Evolutionary conservation across 768 basidiomycete species (phyloP).

Genomic region (Pisolithus marmoratus): DNA sequence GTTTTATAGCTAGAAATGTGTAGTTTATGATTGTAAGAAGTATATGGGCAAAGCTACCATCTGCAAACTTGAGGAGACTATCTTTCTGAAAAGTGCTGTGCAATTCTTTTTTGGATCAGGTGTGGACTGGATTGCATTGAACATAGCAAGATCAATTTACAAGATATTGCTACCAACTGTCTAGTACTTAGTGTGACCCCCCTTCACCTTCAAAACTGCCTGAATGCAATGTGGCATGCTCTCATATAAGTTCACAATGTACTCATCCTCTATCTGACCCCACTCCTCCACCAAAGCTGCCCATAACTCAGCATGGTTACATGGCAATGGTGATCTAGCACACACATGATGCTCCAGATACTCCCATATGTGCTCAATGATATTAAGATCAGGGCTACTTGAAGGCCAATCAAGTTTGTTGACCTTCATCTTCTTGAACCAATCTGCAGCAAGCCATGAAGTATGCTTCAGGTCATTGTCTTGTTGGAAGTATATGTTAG

Average conservation of each 20-base stretch:
- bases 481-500: conserved; percentile 32
- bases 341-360: not conserved
- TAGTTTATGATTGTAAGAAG: not conserved
- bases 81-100: not conserved
- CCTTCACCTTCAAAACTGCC: conserved; percentile 8
- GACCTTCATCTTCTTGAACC: conserved; percentile 26
- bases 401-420: conserved; percentile 28
- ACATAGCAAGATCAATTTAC: conserved; percentile 2
- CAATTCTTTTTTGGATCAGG: not conserved
- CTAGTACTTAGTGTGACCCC: too few relatives aligned
- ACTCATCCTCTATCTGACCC: not conserved
- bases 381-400: conserved; percentile 30
- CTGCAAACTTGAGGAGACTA: too few relatives aligned
- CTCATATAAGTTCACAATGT: conserved; percentile 1
- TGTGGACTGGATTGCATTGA: conserved; percentile 1
- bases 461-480: too few relatives aligned
- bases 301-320: conserved; percentile 9
- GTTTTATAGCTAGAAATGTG: not conserved
- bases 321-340: not conserved
- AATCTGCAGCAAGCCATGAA: conserved; percentile 17
- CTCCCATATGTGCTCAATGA: conserved; percentile 18
- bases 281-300: not conserved
- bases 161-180: too few relatives aligned
- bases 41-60: too few relatives aligned
- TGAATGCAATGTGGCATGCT: conserved; percentile 9